A percentile compares a stretch with the other conserved stretches of the same genome.
Conservation (phyloP, 495 filamentous ascomycete genomes). For the Bathelium albidoporum region DNA sequence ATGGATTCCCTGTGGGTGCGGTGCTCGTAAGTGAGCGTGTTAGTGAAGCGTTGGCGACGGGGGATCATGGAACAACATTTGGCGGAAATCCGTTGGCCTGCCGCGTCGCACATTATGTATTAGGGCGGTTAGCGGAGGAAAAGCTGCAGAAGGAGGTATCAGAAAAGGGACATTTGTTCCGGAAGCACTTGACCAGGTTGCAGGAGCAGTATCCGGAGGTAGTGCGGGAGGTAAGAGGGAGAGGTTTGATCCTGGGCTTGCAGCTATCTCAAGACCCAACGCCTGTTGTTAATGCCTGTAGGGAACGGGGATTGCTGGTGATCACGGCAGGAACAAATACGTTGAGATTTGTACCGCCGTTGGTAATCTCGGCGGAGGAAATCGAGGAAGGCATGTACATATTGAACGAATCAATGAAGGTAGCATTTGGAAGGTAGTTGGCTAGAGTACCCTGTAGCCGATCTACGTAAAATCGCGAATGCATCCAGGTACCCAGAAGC, state of each 20-base stretch:
- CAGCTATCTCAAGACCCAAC: constrained; percentile 65
- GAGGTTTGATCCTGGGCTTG: constrained; percentile 73
- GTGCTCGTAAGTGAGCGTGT: constrained; percentile 73
- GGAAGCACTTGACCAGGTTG: constrained; percentile 50
- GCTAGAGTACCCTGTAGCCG: constrained; percentile 21
- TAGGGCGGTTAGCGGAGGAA: constrained; percentile 57
- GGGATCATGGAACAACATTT: constrained; percentile 95
- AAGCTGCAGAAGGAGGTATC: constrained; percentile 55
- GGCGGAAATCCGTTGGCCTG: constrained; percentile 88
- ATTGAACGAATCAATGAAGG: constrained; percentile 65
- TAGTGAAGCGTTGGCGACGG: constrained; percentile 71
- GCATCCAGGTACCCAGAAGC: not conserved
- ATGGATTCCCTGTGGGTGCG: constrained; percentile 90
- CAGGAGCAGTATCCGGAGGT: constrained; percentile 57
- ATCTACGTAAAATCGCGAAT: constrained; percentile 28
- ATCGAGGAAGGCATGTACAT: constrained; percentile 66
- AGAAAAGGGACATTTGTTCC: constrained; percentile 55
- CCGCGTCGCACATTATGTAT: constrained; percentile 71
- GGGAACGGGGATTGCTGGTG: constrained; percentile 79
- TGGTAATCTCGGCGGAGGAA: constrained; percentile 61
- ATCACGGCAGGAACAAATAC: constrained; percentile 83
- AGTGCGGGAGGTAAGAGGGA: constrained; percentile 68
- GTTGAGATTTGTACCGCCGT: constrained; percentile 34
- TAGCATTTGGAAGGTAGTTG: constrained; percentile 23
- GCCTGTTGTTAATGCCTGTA: constrained; percentile 65